Conservation (phyloP, 306 rosid genomes). For the Cucurbita ficifolia region DNA sequence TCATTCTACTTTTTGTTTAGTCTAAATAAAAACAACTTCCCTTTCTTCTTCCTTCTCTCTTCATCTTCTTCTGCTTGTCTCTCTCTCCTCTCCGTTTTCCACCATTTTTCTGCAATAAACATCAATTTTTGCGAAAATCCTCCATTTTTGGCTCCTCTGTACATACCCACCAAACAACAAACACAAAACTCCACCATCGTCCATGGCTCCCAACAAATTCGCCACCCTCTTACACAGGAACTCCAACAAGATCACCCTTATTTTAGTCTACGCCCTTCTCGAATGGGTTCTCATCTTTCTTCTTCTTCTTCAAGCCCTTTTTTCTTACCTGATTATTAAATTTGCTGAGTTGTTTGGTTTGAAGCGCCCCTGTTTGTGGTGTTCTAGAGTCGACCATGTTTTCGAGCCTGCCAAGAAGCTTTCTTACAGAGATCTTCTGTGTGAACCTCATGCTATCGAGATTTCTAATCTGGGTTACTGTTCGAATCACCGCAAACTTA, state of each 20-base stretch:
- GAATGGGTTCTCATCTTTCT: constrained; percentile 77
- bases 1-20: constrained; percentile 20
- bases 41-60: constrained; percentile 7
- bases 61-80: constrained; percentile 10
- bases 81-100: not conserved
- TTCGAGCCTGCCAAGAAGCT: constrained; percentile 33
- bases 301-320: constrained; percentile 69
- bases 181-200: constrained; percentile 24
- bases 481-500: constrained; percentile 47
- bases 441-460: constrained; percentile 73
- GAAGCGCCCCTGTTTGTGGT: constrained; percentile 73
- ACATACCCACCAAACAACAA: constrained; percentile 19
- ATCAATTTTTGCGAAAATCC: constrained; percentile 2
- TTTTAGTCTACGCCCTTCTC: constrained; percentile 63
- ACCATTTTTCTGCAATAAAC: not conserved
- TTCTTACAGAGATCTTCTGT: constrained; percentile 60
- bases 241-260: constrained; percentile 71
- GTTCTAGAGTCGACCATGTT: constrained; percentile 73
- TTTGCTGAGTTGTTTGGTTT: constrained; percentile 83
- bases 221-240: constrained; percentile 70
- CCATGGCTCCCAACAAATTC: constrained; percentile 89
- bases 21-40: constrained; percentile 32
- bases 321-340: constrained; percentile 62
- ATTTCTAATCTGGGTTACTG: constrained; percentile 63
- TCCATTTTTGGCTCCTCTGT: constrained; percentile 26